Evolutionary conservation across 306 rosid genomes (phyloP), one percentile per base, ranked within the genome.

Genomic region (Ceratonia siliqua): DNA sequence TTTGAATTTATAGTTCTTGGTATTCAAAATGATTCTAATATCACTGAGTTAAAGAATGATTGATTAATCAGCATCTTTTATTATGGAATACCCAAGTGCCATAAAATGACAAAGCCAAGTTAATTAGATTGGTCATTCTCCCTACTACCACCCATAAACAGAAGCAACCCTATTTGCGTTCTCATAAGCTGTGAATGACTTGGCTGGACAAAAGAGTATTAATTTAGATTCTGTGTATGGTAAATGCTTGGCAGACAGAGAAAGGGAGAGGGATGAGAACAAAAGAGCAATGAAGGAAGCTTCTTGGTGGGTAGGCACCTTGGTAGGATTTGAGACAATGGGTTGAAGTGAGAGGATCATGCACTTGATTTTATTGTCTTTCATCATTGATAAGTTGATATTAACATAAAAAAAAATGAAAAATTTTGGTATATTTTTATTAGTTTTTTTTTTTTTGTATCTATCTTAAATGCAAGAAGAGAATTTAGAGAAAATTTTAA

Each of bases 301-400:
- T 28, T 38, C 48, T 0, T 62, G 69, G 79, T 75, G 33, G 56
- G 35, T 48, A 49, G 52, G 57, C 48, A 58, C 20, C 28, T 15
- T 48, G 68, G 74, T 61, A 46, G 30, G 69, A 56, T 73, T 35
- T 39, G 70, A 57, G 59, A 43, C 80, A 62, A 22, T 42, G 35
- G 22, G 69, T 35, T 41, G 46, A 64, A 27, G 62, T 18, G n/a
- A 36, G 7, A 6, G 21, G 32, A 55, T n/a, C n/a, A n/a, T n/a
- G n/a, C n/a, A n/a, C n/a, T n/a, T n/a, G n/a, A 72, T 70, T 38
- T 36, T 63, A 21, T 24, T 33, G 12, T 17, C 32, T 17, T 8
- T 42, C 14, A 57, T 62, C 66, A 58, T 32, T 32, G 20, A 0
- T 11, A 25, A 18, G 41, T 20, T 56, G 38, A 49, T 49, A 10